Conservation (phyloP, 768 basidiomycete species). For the Mycena alexandri region DNA sequence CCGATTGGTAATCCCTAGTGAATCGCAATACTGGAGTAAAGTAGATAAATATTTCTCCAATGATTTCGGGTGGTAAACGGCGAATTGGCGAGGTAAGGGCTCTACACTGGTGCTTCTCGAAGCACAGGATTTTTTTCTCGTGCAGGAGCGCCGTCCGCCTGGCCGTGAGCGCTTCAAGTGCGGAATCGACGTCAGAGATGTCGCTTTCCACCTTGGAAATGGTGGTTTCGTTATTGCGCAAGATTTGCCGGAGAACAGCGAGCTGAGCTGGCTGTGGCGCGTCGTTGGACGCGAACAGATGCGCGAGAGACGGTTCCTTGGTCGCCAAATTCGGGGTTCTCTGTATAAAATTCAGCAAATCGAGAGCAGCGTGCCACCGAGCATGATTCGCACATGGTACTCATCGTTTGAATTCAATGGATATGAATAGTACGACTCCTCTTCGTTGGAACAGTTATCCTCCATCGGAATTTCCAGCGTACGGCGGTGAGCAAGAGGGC, state of each 20-base stretch:
- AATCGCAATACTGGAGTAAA: slow-evolving; percentile 59
- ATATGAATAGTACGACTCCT: too few species aligned
- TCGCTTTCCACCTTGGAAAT: neutral
- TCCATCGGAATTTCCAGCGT: too few species aligned
- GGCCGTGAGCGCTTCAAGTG: neutral
- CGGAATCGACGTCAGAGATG: neutral
- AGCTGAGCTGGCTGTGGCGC: neutral
- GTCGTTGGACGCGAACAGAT: neutral
- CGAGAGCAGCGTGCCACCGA: neutral
- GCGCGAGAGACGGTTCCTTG: neutral
- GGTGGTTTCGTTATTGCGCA: neutral
- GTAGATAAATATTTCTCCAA: slow-evolving; percentile 68
- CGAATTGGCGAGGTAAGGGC: slow-evolving; percentile 1
- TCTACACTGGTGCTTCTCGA: neutral
- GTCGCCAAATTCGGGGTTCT: neutral
- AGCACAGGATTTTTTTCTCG: neutral
- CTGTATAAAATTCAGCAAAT: neutral
- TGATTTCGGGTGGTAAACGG: slow-evolving; percentile 66
- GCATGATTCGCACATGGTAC: too few species aligned
- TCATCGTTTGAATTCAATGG: too few species aligned
- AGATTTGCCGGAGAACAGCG: neutral
- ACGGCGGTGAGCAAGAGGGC: too few species aligned
- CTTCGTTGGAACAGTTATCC: too few species aligned
- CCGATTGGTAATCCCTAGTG: neutral
- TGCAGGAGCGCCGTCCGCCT: neutral